Base-by-base conservation (phyloP, 2,329 filamentous ascomycete species). In the Colletotrichum scovillei region DNA sequence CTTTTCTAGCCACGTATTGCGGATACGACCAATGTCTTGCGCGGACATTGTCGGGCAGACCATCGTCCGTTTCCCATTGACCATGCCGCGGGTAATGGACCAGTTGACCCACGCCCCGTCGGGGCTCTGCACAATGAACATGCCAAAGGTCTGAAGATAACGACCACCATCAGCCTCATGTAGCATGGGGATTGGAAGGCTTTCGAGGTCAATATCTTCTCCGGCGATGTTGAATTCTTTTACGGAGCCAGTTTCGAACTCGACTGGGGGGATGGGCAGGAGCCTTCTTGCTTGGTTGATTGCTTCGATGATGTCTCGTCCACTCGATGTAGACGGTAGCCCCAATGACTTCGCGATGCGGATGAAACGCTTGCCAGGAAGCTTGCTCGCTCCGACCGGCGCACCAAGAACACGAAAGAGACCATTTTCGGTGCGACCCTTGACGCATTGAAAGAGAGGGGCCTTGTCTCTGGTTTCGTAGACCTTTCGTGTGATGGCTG, bases 371-470 rank as follows among this genome's bases (percentile, higher is more conserved):
- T 84, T 76, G 3, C 76, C 74, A 0, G 76, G 42, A 9, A 79
- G 76, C 3, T 75, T 79, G 0, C 84, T 77, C 0, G 88, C 78
- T 0, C 81, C 82, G 4, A 77, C 83, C 0, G 86, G 82, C 0
- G 83, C 83, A 24, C 86, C 87, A 4, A 89, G 80, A 26, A 88
- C 88, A 9, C 86, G 80, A 73, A 80, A 88, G 0, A 89, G 78
- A 8, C 87, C 87, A 53, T 86, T 76, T 30, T 30, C 30, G 42
- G 84, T 76, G 5, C 79, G 78, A 1, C 87, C 87, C 65, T 83
- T 86, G 65, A 89, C 69, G 32, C 88, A 89, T 77, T 88, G 86
- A 81, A 89, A 88, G 0, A 89, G 81, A 0, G 87, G 86, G 1
- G 87, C 87, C 62, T 86, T 86, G 69, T 82, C 83, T 55, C 86